Evolutionary conservation across 345 rosid species (phyloP).

Genomic region (Eucalyptus cloeziana): DNA sequence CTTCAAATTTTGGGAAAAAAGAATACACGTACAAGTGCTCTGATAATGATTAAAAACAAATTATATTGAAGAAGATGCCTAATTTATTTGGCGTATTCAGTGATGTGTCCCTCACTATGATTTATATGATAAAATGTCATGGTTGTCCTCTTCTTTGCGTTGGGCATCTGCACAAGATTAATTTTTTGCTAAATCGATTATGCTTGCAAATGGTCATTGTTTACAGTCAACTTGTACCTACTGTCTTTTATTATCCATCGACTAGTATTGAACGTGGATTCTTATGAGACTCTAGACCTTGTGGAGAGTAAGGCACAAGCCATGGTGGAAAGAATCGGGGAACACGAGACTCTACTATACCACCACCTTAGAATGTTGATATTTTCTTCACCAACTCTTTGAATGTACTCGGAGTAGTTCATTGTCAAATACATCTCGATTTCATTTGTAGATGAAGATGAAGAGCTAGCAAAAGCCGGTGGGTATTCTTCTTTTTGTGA

Average conservation of each 20-base stretch:
- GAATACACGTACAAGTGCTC: background rate
- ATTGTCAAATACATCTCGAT: background rate
- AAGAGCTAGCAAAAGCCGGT: background rate
- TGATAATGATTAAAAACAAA: no score
- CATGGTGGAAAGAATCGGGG: background rate
- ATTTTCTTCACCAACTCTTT: background rate
- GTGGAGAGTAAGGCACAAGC: background rate
- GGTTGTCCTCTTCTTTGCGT: background rate
- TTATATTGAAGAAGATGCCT: background rate
- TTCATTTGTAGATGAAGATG: background rate
- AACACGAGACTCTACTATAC: background rate
- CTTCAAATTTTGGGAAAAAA: background rate
- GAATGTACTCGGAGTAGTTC: background rate
- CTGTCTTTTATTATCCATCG: background rate
- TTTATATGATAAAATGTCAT: background rate
- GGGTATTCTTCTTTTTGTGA: background rate
- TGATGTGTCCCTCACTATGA: background rate
- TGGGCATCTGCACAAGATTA: no score
- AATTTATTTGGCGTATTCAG: background rate
- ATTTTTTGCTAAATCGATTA: background rate
- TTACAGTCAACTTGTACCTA: background rate
- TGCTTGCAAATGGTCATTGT: background rate
- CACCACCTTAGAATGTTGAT: background rate
- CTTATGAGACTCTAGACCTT: background rate
- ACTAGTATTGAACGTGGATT: background rate